These are phyloP conservation scores for Ascochyta rabiei DNA, from an alignment of 2,329 filamentous ascomycete genomes.

Conservation along the genomic window DNA sequence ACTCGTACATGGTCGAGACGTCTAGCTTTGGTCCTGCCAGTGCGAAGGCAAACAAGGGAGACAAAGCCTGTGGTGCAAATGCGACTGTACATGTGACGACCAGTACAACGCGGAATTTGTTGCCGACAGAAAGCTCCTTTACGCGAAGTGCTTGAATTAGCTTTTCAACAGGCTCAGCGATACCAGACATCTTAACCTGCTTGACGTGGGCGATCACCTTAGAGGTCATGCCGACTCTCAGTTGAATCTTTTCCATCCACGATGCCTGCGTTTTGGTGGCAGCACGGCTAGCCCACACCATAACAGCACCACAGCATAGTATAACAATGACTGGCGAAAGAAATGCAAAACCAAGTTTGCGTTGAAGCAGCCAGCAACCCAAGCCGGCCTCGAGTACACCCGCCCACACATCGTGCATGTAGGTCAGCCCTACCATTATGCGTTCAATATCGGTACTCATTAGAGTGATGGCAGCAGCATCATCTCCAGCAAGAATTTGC, in stretches of 20 bases:
- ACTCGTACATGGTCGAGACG: constrained; percentile 1
- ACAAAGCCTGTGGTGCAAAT: neutral
- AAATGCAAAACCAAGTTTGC: constrained; percentile 29
- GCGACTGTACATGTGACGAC: neutral
- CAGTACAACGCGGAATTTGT: neutral
- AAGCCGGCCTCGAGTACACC: constrained; percentile 18
- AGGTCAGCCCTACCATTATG: constrained; percentile 16
- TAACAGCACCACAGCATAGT: constrained; percentile 21
- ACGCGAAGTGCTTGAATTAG: constrained; percentile 45
- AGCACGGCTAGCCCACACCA: constrained; percentile 27
- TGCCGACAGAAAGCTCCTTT: constrained; percentile 36
- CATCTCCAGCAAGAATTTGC: constrained; percentile 3
- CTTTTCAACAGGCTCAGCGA: constrained; percentile 37
- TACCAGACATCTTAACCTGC: constrained; percentile 48
- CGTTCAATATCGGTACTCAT: constrained; percentile 36
- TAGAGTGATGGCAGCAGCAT: constrained; percentile 23
- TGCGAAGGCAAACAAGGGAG: constrained; percentile 4
- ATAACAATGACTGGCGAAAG: constrained; percentile 27
- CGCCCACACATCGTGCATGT: constrained; percentile 32
- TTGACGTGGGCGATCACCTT: constrained; percentile 48
- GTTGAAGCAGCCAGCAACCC: constrained; percentile 23
- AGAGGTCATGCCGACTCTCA: constrained; percentile 33
- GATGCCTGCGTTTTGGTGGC: constrained; percentile 27
- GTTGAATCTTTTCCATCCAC: constrained; percentile 36
- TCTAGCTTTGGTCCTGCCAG: neutral